Conservation (phyloP, 495 filamentous ascomycete genomes). For the Podospora pseudocomata region DNA sequence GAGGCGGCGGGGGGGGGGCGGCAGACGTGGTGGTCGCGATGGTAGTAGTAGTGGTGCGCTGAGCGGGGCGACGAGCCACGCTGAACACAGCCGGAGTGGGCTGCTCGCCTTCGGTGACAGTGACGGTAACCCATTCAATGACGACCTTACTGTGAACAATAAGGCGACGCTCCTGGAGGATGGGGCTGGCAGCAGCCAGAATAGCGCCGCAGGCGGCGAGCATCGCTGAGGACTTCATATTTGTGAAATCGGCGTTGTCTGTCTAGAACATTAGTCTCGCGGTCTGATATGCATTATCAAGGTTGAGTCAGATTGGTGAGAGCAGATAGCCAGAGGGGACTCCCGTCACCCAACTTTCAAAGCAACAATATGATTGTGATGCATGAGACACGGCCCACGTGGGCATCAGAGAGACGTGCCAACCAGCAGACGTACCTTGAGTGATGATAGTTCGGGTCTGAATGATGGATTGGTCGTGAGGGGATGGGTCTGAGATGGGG, state of each 20-base stretch:
- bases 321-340: neutral
- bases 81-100: slow-evolving; percentile 17
- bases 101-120: slow-evolving; percentile 47
- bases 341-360: neutral
- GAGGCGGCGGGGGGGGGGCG: slow-evolving; percentile 11
- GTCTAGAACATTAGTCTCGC: neutral
- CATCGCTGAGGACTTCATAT: slow-evolving; percentile 68
- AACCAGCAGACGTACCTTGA: slow-evolving; percentile 18
- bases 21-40: slow-evolving; percentile 10
- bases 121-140: slow-evolving; percentile 57
- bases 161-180: slow-evolving; percentile 57
- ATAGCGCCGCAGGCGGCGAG: slow-evolving; percentile 60
- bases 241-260: slow-evolving; percentile 25
- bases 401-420: neutral
- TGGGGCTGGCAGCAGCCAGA: slow-evolving; percentile 57
- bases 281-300: neutral
- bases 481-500: slow-evolving; percentile 9
- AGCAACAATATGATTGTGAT: neutral
- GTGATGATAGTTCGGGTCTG: neutral
- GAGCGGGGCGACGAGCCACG: neutral
- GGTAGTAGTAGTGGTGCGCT: slow-evolving; percentile 23
- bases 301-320: neutral
- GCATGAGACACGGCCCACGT: neutral
- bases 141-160: slow-evolving; percentile 54
- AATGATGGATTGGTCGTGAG: neutral